Conservation (phyloP, 306 rosid genomes). For the Oemleria cerasiformis region DNA sequence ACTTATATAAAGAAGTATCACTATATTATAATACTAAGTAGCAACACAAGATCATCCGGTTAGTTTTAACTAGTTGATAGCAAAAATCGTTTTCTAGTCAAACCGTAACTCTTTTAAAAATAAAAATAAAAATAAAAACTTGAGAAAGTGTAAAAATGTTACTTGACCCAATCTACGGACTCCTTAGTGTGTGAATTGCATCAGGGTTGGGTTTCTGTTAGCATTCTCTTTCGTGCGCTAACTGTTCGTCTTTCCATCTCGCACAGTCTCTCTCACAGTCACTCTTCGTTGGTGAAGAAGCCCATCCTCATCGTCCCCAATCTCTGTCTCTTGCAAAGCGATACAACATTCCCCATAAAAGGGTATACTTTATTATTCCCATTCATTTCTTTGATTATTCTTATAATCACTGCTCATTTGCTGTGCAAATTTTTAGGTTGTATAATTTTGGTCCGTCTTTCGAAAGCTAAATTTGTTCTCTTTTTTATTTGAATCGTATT, state of each 20-base stretch:
- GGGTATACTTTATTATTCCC: slow-evolving; percentile 19
- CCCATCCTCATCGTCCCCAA: slow-evolving; percentile 21
- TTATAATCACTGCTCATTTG: neutral
- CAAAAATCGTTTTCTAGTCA: too few relatives aligned
- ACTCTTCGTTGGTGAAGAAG: neutral
- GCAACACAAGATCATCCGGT: too few relatives aligned
- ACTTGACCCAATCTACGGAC: slow-evolving; percentile 12
- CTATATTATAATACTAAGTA: too few relatives aligned
- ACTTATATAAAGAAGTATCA: too few relatives aligned
- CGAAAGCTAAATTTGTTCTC: neutral
- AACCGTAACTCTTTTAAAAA: neutral
- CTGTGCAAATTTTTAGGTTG: neutral
- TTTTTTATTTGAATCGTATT: neutral
- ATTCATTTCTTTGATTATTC: slow-evolving; percentile 21
- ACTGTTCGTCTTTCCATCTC: slow-evolving; percentile 32
- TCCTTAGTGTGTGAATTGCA: neutral
- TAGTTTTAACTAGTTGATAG: too few relatives aligned
- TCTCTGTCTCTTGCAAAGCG: slow-evolving; percentile 17
- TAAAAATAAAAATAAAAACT: neutral
- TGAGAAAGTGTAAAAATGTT: slow-evolving; percentile 17
- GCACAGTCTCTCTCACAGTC: neutral
- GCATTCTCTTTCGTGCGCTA: slow-evolving; percentile 39
- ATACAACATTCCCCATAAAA: slow-evolving; percentile 19
- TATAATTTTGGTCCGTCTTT: neutral
- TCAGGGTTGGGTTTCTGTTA: slow-evolving; percentile 22